Percentiles rank a stretch among this genome's conserved stretches.
phyloP scores from a whole-genome alignment of 169 alveolate species.

The Eimeria sp. region DNA sequence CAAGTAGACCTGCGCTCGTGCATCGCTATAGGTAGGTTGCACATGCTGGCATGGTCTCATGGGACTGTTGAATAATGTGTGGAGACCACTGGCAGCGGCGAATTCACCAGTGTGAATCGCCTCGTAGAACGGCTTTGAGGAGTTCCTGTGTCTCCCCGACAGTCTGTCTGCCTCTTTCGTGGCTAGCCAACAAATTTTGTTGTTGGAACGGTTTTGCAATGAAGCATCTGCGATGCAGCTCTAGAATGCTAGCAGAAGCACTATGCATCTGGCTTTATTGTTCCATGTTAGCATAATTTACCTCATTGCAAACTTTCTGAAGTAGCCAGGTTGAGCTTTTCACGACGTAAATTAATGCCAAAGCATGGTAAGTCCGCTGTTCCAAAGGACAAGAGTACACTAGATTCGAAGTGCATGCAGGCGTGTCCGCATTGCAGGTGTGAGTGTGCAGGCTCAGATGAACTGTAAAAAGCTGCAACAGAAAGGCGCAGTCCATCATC shows the following conservation, averaged over 20 bases:
- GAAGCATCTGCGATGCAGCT: background rate
- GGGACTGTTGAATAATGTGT: background rate
- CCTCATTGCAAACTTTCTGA: background rate
- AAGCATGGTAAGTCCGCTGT: background rate
- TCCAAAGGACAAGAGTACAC: background rate
- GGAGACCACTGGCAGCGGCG: background rate
- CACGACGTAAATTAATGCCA: background rate
- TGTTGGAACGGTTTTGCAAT: background rate
- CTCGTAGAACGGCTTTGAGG: background rate
- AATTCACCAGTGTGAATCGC: background rate
- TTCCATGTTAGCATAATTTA: background rate
- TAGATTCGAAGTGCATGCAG: background rate
- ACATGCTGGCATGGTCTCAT: background rate
- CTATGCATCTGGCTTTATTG: background rate
- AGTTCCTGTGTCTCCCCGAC: background rate
- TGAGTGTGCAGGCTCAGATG: background rate
- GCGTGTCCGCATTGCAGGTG: background rate
- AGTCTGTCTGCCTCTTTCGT: background rate
- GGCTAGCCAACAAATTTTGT: background rate
- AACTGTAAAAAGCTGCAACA: background rate
- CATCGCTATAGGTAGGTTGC: background rate
- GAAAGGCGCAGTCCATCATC: background rate
- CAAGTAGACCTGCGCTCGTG: background rate
- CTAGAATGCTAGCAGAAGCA: background rate
- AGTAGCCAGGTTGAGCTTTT: background rate